These are phyloP conservation scores for Dissophora ornata DNA, from an alignment of 192 early-diverging fungal species.

Conservation along the genomic window DNA sequence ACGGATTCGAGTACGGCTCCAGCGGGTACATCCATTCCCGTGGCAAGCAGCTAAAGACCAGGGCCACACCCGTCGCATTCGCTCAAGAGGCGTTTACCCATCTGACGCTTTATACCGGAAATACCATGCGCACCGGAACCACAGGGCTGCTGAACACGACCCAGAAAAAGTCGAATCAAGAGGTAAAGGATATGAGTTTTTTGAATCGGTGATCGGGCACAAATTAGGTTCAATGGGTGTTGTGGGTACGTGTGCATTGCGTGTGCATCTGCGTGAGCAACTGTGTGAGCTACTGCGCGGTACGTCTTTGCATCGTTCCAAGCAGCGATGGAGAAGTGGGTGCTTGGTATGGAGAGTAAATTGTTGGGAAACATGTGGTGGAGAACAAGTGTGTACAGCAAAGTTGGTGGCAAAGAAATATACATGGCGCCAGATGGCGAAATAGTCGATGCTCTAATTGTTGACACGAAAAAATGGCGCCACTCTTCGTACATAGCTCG, in stretches of 20 bases:
- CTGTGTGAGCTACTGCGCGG: not conserved
- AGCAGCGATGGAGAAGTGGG: no score
- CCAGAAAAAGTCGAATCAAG: slow-evolving; percentile 57
- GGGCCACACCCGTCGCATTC: slow-evolving; percentile 7
- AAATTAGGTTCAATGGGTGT: no score
- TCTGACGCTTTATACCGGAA: slow-evolving; percentile 60
- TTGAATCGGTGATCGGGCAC: slow-evolving; percentile 6
- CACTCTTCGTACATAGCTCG: slow-evolving; percentile 39
- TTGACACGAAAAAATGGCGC: not conserved
- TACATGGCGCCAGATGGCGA: slow-evolving; percentile 1
- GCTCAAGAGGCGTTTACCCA: slow-evolving; percentile 40
- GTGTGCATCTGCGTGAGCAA: not conserved
- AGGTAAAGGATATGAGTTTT: slow-evolving; percentile 35
- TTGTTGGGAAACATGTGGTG: no score
- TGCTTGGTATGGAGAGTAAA: no score
- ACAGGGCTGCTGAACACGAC: slow-evolving; percentile 38
- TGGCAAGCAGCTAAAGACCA: not conserved
- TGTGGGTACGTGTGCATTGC: slow-evolving; percentile 3
- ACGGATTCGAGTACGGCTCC: not conserved
- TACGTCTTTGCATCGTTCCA: not conserved
- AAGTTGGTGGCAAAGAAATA: no score
- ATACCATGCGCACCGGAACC: slow-evolving; percentile 58
- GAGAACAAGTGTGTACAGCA: no score
- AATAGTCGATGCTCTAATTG: not conserved
- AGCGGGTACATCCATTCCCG: slow-evolving; percentile 1